phyloP scores from a whole-genome alignment of 139 green algal species.

The Coelastrella sp. region DNA sequence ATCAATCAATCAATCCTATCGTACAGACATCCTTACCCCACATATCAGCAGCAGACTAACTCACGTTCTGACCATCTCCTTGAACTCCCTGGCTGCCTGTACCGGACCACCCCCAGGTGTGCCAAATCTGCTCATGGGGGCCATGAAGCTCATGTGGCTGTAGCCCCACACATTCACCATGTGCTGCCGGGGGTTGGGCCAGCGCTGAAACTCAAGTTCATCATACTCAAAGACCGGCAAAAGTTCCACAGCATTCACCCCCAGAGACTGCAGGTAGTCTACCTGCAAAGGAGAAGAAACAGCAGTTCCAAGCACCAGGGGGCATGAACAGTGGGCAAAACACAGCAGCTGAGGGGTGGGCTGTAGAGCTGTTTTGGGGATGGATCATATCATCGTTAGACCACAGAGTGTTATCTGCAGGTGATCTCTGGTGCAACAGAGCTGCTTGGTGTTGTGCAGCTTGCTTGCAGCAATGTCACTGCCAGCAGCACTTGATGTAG shows the following conservation, averaged over 20 bases:
- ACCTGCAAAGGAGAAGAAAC: slow-evolving; percentile 41
- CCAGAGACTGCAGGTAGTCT: slow-evolving; percentile 79
- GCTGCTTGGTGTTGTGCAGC: too few relatives aligned
- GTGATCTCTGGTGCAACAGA: too few relatives aligned
- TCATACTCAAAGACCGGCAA: slow-evolving; percentile 96
- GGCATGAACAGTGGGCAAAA: too few relatives aligned
- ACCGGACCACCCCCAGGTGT: slow-evolving; percentile 62
- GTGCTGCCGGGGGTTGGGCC: slow-evolving; percentile 77
- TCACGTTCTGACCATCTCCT: slow-evolving; percentile 86
- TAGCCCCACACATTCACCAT: slow-evolving; percentile 96
- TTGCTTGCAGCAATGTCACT: too few relatives aligned
- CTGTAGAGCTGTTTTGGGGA: neutral
- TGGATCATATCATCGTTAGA: too few relatives aligned
- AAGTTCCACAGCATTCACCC: slow-evolving; percentile 93
- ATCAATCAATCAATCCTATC: too few relatives aligned
- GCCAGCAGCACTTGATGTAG: too few relatives aligned
- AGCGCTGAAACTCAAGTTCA: slow-evolving; percentile 92
- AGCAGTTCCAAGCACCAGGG: neutral
- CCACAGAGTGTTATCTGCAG: too few relatives aligned
- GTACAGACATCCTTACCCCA: neutral
- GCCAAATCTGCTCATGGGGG: slow-evolving; percentile 85
- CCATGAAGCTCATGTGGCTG: slow-evolving; percentile 89
- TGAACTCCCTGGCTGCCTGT: slow-evolving; percentile 87
- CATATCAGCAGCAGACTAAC: neutral
- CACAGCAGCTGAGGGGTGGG: neutral